Evolutionary conservation across 129 eudicot genomes (phyloP).

Genomic region (Flaveria sonorensis): DNA sequence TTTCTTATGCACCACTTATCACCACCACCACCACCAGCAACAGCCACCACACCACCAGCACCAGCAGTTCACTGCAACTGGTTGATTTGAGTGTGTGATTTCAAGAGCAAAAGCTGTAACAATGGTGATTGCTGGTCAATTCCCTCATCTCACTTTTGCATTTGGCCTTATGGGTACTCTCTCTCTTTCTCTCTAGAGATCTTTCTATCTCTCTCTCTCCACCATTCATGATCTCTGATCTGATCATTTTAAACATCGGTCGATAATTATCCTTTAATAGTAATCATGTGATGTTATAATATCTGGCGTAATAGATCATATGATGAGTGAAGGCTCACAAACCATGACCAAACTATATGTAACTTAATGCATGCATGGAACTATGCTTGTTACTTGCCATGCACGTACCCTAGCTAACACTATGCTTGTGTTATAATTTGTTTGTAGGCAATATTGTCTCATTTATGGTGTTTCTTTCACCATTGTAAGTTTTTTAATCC

Average conservation of each 20-base stretch:
- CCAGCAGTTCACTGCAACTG: slow-evolving; percentile 10
- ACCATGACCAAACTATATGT: not conserved
- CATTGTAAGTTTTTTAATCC: slow-evolving; percentile 54
- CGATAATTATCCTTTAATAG: not conserved
- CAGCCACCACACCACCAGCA: not conserved
- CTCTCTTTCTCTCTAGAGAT: slow-evolving; percentile 11
- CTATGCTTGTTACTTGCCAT: slow-evolving; percentile 12
- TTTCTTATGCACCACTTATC: slow-evolving; percentile 32
- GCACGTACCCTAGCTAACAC: slow-evolving; percentile 9
- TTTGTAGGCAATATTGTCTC: slow-evolving; percentile 72
- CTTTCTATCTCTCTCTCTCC: not conserved
- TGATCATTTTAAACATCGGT: not conserved
- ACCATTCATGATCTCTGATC: not conserved
- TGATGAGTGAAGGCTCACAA: no score
- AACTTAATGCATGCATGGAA: slow-evolving; percentile 33
- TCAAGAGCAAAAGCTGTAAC: not conserved
- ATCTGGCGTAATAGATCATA: not conserved
- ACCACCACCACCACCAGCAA: slow-evolving; percentile 3
- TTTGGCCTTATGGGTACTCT: slow-evolving; percentile 80
- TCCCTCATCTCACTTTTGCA: slow-evolving; percentile 58
- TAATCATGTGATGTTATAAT: not conserved
- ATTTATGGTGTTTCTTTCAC: slow-evolving; percentile 75
- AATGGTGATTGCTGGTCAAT: slow-evolving; percentile 40
- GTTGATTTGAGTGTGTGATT: slow-evolving; percentile 33
- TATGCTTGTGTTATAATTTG: not conserved